Conservation (phyloP, 352 stramenopile genomes). For the Blastocystis sp. region DNA sequence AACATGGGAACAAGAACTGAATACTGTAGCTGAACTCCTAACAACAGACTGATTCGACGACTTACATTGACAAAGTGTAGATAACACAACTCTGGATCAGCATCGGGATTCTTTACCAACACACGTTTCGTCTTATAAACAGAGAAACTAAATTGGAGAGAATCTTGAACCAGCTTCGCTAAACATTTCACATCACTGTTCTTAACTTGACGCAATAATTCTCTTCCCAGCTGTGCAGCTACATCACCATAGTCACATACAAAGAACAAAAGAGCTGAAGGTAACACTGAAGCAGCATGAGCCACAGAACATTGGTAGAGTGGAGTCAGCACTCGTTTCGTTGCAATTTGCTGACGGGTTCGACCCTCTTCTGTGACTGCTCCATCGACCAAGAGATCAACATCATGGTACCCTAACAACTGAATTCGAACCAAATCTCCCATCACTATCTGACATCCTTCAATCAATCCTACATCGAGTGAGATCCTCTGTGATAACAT, state of each 20-base stretch:
- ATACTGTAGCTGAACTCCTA: conserved; percentile 21
- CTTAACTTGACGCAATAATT: background rate
- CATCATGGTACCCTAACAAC: background rate
- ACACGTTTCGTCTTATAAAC: background rate
- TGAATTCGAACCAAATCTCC: background rate
- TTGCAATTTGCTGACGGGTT: background rate
- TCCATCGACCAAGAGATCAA: background rate
- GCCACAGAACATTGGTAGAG: background rate
- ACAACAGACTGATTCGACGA: background rate
- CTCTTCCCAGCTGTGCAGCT: background rate
- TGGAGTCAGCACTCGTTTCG: background rate
- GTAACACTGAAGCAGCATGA: background rate
- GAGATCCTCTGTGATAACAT: conserved; percentile 5
- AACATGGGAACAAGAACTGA: conserved; percentile 14
- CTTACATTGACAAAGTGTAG: background rate
- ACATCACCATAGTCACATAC: conserved; percentile 10
- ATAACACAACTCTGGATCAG: background rate
- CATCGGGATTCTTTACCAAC: background rate
- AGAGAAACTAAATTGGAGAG: conserved; percentile 22
- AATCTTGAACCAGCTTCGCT: background rate
- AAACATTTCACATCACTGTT: background rate
- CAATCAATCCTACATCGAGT: background rate
- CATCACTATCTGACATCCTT: background rate
- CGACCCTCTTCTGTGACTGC: background rate
- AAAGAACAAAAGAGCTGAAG: conserved; percentile 24